Evolutionary conservation across 139 green algal species (phyloP), one percentile per base, ranked within the genome.

Genomic region (Axilococcus clingmanii): DNA sequence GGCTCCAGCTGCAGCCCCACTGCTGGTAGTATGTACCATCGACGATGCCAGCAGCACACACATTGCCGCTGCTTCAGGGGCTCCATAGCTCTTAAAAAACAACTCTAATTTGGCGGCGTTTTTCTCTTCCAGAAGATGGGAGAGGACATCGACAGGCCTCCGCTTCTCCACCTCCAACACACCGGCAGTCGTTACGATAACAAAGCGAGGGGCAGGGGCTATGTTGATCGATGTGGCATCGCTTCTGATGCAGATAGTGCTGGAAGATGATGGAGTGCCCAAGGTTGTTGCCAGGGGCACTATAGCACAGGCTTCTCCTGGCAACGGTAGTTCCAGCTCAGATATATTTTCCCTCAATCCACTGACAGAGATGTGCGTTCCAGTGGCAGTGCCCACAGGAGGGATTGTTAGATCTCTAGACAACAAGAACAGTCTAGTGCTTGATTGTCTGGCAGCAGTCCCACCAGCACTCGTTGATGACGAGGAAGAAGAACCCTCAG

Each of bases 1-100:
- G 5, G 83, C 84, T 30, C 61, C 53, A 19, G 40, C 15, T 2
- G 33, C 15, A 48, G 58, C 42, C 37, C 42, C 45, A 31, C 47
- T 33, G 15, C 57, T 17, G 2, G 66, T 34, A 16, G 25, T 6
- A 23, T 48, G 23, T 34, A 49, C 56, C 16, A 37, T 48, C 9
- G 48, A 20, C 1, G 81, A 77, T n/a, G 81, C 78, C 9, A 96
- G 55, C 20, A 77, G 32, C 49, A 87, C 71, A 71, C 87, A 94
- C 89, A 97, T 97, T 49, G 78, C 77, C 0, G 83, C 75, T 2
- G 85, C 78, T 58, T 96, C 88, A 4, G 65, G 45, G 4, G 74
- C 48, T 11, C 86, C 88, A 48, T 87, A 94, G 1, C 47, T 52
- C 36, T 68, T 61, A 55, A 94, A 94, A 43, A 96, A 96, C 20